A percentile compares a stretch with the other conserved stretches of the same genome.
phyloP scores from a whole-genome alignment of 2,329 filamentous ascomycete genomes.

The Salinomyces thailandicus region DNA sequence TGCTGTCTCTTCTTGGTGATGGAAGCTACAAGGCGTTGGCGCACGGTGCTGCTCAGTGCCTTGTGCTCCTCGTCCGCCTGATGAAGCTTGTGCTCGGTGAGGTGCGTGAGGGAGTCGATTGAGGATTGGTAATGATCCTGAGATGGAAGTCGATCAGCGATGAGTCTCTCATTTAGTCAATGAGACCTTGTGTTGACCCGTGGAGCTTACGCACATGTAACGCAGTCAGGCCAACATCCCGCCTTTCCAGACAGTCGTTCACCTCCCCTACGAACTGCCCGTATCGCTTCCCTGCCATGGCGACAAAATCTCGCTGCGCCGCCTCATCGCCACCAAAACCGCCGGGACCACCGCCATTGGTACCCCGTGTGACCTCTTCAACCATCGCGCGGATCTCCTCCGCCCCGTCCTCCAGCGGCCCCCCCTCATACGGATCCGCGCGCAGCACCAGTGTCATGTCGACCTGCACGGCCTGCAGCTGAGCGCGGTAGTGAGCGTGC shows the following conservation, averaged over 20 bases:
- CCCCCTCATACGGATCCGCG: conserved; percentile 64
- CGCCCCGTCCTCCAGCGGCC: conserved; percentile 53
- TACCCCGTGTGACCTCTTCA: conserved; percentile 10
- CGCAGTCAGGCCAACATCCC: conserved; percentile 71
- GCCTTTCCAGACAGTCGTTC: conserved; percentile 77
- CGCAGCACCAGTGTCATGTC: conserved; percentile 79
- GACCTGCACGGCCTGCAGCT: conserved; percentile 82
- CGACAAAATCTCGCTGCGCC: conserved; percentile 58
- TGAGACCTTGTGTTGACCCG: not conserved
- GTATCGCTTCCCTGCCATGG: conserved; percentile 67
- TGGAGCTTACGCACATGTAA: conserved; percentile 65
- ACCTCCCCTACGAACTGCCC: conserved; percentile 75
- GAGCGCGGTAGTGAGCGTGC: conserved; percentile 75
- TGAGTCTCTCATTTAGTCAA: not conserved
- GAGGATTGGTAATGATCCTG: conserved; percentile 49
- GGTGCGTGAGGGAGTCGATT: conserved; percentile 45
- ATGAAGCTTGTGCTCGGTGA: conserved; percentile 49
- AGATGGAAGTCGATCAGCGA: not conserved
- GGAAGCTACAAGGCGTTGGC: conserved; percentile 49
- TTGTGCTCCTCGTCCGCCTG: conserved; percentile 55
- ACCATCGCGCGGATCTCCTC: conserved; percentile 58
- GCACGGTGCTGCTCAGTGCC: conserved; percentile 47
- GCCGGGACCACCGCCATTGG: conserved; percentile 26
- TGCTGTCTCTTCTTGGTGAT: conserved; percentile 48
- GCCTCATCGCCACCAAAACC: conserved; percentile 33